A percentile compares a stretch with the other conserved stretches of the same genome.
phyloP scores from a whole-genome alignment of 2,329 filamentous ascomycete genomes.

The Aspergillus ruber region DNA sequence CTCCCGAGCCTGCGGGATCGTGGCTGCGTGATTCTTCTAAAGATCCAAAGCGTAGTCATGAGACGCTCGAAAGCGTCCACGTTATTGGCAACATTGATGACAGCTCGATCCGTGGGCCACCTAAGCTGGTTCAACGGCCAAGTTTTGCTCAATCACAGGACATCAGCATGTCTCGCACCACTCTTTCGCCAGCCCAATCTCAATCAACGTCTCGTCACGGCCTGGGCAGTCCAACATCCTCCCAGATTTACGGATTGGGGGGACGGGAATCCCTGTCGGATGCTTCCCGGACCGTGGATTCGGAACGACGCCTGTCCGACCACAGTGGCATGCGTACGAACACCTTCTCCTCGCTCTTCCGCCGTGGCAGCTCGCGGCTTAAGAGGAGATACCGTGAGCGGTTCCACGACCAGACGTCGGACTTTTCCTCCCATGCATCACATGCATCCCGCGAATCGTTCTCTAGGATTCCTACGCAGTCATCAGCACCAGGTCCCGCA shows the following conservation, averaged over 20 bases:
- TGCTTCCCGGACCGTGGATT: constrained; percentile 47
- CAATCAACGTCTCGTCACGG: constrained; percentile 42
- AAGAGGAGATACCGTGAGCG: constrained; percentile 49
- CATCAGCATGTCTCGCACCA: constrained; percentile 26
- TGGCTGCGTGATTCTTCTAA: constrained; percentile 31
- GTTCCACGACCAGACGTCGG: constrained; percentile 54
- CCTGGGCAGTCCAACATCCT: constrained; percentile 46
- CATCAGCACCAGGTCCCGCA: constrained; percentile 33
- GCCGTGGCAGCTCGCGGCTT: constrained; percentile 53
- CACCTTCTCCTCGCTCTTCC: constrained; percentile 69
- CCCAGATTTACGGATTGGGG: constrained; percentile 46
- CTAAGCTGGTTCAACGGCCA: constrained; percentile 18
- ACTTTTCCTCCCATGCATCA: constrained; percentile 80
- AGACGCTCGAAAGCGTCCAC: constrained; percentile 25
- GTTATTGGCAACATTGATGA: constrained; percentile 30
- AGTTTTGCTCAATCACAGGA: constrained; percentile 31
- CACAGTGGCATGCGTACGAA: constrained; percentile 40
- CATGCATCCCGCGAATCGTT: constrained; percentile 85
- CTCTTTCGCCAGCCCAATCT: constrained; percentile 33
- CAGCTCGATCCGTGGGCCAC: constrained; percentile 24
- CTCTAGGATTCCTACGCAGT: constrained; percentile 48
- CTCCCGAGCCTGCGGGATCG: constrained; percentile 16
- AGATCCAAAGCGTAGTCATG: constrained; percentile 14
- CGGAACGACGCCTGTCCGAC: constrained; percentile 51
- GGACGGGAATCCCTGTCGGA: constrained; percentile 47